Evolutionary conservation across 805 yeast genomes (phyloP).

Genomic region (Metahyphopichia silvanorum): DNA sequence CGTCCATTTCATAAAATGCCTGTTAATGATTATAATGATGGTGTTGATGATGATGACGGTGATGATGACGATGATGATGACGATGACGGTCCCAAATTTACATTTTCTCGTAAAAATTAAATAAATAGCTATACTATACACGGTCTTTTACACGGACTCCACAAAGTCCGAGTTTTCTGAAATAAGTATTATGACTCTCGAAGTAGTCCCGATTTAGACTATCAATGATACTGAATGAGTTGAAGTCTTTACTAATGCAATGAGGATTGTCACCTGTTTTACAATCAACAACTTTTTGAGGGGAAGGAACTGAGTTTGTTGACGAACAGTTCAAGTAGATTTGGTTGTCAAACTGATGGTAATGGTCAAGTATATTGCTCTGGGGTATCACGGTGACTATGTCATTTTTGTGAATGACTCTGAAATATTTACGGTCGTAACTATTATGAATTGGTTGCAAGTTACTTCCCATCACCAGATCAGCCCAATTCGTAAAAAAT

Average conservation of each 20-base stretch:
- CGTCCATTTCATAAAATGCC: too few species aligned
- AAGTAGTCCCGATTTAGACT: conserved; percentile 16
- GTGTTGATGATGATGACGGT: conserved; percentile 9
- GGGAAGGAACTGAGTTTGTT: conserved; percentile 18
- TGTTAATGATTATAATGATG: too few species aligned
- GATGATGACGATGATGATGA: conserved; percentile 26
- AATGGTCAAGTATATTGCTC: conserved; percentile 15
- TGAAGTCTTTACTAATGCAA: conserved; percentile 31
- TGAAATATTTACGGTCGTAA: conserved; percentile 16
- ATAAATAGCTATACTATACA: not conserved
- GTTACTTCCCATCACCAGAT: conserved; percentile 27
- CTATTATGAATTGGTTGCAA: conserved; percentile 15
- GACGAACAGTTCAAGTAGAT: conserved; percentile 33
- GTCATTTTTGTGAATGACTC: conserved; percentile 24
- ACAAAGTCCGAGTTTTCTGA: conserved; percentile 34
- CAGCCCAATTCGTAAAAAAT: conserved; percentile 35
- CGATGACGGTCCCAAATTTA: conserved; percentile 32
- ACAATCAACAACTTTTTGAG: conserved; percentile 33
- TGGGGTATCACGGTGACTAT: conserved; percentile 27
- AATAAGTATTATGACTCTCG: conserved; percentile 34
- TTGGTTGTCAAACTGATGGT: conserved; percentile 35
- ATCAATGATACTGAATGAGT: conserved; percentile 5
- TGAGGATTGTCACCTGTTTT: conserved; percentile 17
- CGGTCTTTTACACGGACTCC: conserved; percentile 9
- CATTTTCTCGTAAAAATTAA: conserved; percentile 12